phyloP scores from a whole-genome alignment of 768 basidiomycete genomes.

The Mycena haematopus region DNA sequence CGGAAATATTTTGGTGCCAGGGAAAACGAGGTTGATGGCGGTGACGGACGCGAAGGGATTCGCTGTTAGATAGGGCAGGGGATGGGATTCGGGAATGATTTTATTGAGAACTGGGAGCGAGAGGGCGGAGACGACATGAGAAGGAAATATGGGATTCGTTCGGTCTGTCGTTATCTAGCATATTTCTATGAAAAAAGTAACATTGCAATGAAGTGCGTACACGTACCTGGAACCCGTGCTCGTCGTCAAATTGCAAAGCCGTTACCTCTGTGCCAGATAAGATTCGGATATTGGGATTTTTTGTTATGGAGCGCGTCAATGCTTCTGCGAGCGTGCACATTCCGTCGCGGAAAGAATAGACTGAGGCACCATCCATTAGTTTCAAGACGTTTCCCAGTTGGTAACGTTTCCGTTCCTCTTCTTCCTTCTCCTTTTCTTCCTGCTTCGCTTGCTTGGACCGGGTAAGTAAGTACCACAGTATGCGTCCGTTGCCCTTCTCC shows the following conservation, averaged over 20 bases:
- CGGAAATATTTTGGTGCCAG: conserved; percentile 67
- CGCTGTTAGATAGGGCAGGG: conserved; percentile 68
- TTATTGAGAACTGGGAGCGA: conserved; percentile 61
- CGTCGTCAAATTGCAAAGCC: conserved; percentile 41
- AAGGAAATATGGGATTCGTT: conserved; percentile 46
- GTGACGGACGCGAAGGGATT: conserved; percentile 82
- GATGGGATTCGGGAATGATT: conserved; percentile 45
- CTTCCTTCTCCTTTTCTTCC: conserved; percentile 25
- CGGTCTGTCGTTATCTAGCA: conserved; percentile 41
- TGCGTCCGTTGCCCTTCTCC: conserved; percentile 69
- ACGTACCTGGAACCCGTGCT: conserved; percentile 54
- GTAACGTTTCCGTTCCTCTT: conserved; percentile 40
- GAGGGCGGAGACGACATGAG: conserved; percentile 81
- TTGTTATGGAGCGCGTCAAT: conserved; percentile 54
- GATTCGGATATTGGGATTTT: conserved; percentile 64
- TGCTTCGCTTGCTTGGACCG: conserved; percentile 27
- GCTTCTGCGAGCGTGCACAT: conserved; percentile 68
- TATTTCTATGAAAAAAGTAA: conserved; percentile 3
- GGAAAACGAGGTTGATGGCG: conserved; percentile 90
- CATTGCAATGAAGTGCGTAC: conserved; percentile 2
- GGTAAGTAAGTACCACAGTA: conserved; percentile 64
- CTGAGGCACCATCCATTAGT: conserved; percentile 64
- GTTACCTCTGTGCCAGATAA: conserved; percentile 48
- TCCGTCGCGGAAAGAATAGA: conserved; percentile 85
- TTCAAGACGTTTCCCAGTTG: conserved; percentile 55